Percentiles rank a stretch among this genome's conserved stretches.
Evolutionary conservation across 768 basidiomycete species (phyloP).

Genomic region (Porpolomopsis calyptriformis): DNA sequence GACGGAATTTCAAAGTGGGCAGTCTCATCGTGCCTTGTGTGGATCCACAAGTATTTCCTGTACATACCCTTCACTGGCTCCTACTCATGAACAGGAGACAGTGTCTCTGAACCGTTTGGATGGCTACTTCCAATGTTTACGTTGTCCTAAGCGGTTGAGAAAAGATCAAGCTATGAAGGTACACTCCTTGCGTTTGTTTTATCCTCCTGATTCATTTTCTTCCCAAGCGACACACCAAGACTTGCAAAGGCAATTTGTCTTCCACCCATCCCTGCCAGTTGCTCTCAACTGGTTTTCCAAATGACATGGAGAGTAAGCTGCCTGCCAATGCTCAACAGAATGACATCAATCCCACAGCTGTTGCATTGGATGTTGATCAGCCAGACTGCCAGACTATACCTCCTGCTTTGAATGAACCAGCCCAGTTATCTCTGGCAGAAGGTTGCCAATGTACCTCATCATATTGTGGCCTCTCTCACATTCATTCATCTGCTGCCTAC

Average conservation of each 20-base stretch:
- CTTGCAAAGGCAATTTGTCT: neutral
- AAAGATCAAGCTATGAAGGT: slow-evolving; percentile 5
- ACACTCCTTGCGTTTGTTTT: neutral
- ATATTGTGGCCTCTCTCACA: no score
- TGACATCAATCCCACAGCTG: no score
- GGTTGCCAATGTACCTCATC: no score
- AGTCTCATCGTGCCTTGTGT: neutral
- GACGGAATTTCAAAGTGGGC: neutral
- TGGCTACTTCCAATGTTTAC: neutral
- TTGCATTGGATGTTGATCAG: no score
- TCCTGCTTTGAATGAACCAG: no score
- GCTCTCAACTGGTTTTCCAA: neutral
- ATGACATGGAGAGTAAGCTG: neutral
- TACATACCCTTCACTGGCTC: neutral
- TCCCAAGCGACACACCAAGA: neutral
- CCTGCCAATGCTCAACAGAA: neutral
- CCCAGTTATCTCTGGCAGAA: no score
- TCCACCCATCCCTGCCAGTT: neutral
- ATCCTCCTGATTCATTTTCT: neutral
- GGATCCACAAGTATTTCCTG: neutral
- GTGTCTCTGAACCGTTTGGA: neutral
- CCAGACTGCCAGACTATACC: no score
- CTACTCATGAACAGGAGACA: neutral
- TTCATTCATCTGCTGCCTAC: no score
- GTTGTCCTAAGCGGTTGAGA: neutral